Base-by-base conservation (phyloP, 2,329 filamentous ascomycete genomes). In the Paraconiothyrium sp. region DNA sequence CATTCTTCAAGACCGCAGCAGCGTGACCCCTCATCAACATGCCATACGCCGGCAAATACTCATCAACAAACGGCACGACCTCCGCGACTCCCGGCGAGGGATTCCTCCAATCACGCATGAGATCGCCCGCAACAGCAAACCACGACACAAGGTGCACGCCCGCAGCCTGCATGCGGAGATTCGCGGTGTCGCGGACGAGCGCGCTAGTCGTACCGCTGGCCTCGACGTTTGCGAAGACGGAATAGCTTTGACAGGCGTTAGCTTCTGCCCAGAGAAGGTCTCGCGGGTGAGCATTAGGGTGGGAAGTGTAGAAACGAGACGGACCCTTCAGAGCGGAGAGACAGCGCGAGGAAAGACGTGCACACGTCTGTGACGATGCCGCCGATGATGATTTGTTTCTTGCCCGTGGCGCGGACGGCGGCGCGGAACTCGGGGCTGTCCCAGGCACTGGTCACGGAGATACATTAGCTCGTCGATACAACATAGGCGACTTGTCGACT, bases 291-390 rank as follows among this genome's bases (percentile, higher is more conserved):
- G 27, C 27, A 30, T 30, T 20, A 1, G 20, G 20, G 34, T 35
- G 34, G 11, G 34, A 35, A 11, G 34, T 7, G 34, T 7, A 39
- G 11, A 16, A 13, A n/a, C 4, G 13, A 35, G 20, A 41, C 34
- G 32, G 30, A 59, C 57, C 90, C 91, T 48, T 86, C 89, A 13
- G 88, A 85, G 34, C 89, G 83, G 5, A 93, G 86, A 1, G 89
- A 90, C 14, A 92, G 83, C 0, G 91, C 89, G 6, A 91, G 83
- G 81, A 93, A 92, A 0, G 90, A 82, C 20, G 89, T 91, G 83
- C 89, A 92, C 60, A 92, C 90, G 74, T 93, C 90, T 0, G 91
- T 93, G 2, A 87, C 84, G 68, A 93, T 92, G 8, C 91, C 90
- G 1, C 83, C 90, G 13, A 94, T 77, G 71, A 93, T 90, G 68